A percentile compares a stretch with the other conserved stretches of the same genome.
These are phyloP conservation scores for Priceomyces melissophilus DNA, from an alignment of 805 yeast genomes.

Conservation along the genomic window DNA sequence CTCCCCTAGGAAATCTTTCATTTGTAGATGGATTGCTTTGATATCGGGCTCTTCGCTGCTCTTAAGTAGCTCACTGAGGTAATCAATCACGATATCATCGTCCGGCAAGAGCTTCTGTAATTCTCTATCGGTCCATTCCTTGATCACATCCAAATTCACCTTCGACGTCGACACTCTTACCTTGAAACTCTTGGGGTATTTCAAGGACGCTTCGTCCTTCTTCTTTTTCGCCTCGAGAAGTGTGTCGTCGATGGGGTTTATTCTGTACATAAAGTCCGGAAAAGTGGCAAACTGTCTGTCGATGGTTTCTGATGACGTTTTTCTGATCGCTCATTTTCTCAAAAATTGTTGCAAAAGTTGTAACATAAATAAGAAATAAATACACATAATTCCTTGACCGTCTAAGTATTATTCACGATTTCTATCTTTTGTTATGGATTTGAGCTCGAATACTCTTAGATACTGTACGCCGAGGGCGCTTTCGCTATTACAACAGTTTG, in stretches of 20 bases:
- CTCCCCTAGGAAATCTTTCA: constrained; percentile 44
- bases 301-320: not conserved
- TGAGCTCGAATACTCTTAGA: not conserved
- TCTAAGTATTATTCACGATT: too few relatives aligned
- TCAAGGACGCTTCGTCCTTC: constrained; percentile 14
- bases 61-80: constrained; percentile 40
- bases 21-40: constrained; percentile 38
- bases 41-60: constrained; percentile 35
- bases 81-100: constrained; percentile 50
- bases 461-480: constrained; percentile 19
- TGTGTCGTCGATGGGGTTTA: constrained; percentile 15
- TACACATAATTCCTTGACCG: too few relatives aligned
- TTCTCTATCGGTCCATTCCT: constrained; percentile 35
- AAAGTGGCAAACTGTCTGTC: too few relatives aligned
- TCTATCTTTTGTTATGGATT: not conserved
- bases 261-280: too few relatives aligned
- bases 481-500: constrained; percentile 13
- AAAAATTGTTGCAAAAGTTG: not conserved
- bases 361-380: not conserved
- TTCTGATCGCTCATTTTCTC: not conserved
- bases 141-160: constrained; percentile 37
- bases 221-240: constrained; percentile 7
- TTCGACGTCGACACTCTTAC: constrained; percentile 32
- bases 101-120: constrained; percentile 41
- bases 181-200: constrained; percentile 35